These are phyloP conservation scores for Salix brachista DNA, from an alignment of 345 rosid species.

Conservation along the genomic window DNA sequence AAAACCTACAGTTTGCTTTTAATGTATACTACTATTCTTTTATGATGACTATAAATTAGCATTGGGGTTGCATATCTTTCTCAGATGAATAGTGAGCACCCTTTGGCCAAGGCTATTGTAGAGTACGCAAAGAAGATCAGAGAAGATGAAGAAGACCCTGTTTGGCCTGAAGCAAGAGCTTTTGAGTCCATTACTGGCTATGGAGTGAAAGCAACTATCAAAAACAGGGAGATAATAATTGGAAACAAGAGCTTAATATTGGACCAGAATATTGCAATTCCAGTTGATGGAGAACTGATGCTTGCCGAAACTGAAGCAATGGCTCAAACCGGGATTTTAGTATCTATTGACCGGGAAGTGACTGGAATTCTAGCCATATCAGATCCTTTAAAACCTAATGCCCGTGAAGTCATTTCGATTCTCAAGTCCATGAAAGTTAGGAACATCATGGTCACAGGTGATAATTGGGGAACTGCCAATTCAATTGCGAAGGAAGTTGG, in stretches of 20 bases:
- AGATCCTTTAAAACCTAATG: conserved; percentile 74
- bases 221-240: conserved; percentile 52
- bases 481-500: conserved; percentile 81
- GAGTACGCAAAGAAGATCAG: conserved; percentile 74
- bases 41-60: too few relatives aligned
- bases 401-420: conserved; percentile 63
- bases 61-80: not conserved
- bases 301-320: conserved; percentile 61
- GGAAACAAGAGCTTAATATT: conserved; percentile 83
- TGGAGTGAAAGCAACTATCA: conserved; percentile 73
- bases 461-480: conserved; percentile 93
- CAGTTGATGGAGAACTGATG: conserved; percentile 59
- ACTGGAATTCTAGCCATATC: conserved; percentile 73
- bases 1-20: too few relatives aligned
- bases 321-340: conserved; percentile 82
- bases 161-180: conserved; percentile 76
- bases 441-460: conserved; percentile 95
- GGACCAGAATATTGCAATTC: conserved; percentile 38
- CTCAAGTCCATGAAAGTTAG: conserved; percentile 71
- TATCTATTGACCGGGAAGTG: conserved; percentile 55
- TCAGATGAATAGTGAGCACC: conserved; percentile 87
- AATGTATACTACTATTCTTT: too few relatives aligned
- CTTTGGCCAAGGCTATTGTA: conserved; percentile 80
- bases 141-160: conserved; percentile 68
- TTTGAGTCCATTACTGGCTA: conserved; percentile 77